Evolutionary conservation across 306 rosid species (phyloP).

Genomic region (Argentina anserina): DNA sequence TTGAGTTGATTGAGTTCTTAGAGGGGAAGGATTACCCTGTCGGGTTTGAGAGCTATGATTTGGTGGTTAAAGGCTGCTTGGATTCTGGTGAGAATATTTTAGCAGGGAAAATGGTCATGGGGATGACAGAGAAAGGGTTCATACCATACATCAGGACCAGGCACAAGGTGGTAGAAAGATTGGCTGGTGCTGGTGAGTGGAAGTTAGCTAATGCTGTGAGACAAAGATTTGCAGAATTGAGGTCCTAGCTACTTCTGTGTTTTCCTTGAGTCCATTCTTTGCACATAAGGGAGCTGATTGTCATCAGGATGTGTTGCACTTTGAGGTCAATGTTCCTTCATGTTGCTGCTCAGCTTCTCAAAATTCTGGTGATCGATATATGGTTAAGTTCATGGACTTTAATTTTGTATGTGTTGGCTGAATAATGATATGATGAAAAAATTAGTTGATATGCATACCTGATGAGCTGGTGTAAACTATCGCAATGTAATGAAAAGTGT

Average conservation of each 20-base stretch:
- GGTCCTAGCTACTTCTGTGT: slow-evolving; percentile 30
- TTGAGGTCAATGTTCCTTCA: background rate
- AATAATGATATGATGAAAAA: background rate
- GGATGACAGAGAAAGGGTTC: slow-evolving; percentile 53
- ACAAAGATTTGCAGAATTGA: slow-evolving; percentile 54
- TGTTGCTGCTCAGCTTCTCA: background rate
- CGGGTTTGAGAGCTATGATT: slow-evolving; percentile 78
- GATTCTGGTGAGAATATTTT: slow-evolving; percentile 65
- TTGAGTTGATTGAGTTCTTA: slow-evolving; percentile 56
- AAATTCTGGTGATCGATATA: background rate
- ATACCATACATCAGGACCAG: slow-evolving; percentile 64
- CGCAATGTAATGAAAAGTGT: too few species aligned
- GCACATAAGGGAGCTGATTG: background rate
- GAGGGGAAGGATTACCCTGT: slow-evolving; percentile 46
- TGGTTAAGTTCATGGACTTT: background rate
- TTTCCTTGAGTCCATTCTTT: background rate
- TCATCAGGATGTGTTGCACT: background rate
- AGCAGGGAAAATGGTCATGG: slow-evolving; percentile 66
- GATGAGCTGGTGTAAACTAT: too few species aligned
- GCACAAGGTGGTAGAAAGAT: slow-evolving; percentile 73
- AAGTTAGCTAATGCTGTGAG: slow-evolving; percentile 73
- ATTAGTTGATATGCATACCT: too few species aligned
- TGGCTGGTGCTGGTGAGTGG: slow-evolving; percentile 62
- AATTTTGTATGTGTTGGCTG: background rate
- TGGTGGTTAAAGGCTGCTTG: slow-evolving; percentile 64